phyloP scores from a whole-genome alignment of 78 protist species.

The Dictyostelium intermedium region DNA sequence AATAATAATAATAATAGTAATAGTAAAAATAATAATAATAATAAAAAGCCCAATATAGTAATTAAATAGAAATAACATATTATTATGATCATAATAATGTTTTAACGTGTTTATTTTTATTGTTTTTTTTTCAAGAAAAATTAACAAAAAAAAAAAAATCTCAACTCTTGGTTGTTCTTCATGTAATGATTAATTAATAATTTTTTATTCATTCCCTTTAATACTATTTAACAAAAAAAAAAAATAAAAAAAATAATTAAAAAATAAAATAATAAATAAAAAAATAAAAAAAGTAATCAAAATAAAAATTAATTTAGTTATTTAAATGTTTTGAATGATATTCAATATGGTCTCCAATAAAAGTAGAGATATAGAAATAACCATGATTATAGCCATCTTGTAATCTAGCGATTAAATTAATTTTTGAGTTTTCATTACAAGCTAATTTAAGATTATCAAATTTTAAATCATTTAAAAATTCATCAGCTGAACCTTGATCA shows the following conservation, averaged over 20 bases:
- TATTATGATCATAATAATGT: too few relatives aligned
- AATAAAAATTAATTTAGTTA: background rate
- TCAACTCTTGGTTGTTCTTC: background rate
- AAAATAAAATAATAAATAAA: background rate
- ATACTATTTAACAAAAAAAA: too few relatives aligned
- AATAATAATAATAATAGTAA: too few relatives aligned
- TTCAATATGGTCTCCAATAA: constrained; percentile 88
- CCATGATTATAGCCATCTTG: constrained; percentile 93
- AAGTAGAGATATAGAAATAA: constrained; percentile 91
- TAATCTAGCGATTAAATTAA: constrained; percentile 7
- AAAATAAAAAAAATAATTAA: background rate
- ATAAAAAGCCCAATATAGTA: too few relatives aligned
- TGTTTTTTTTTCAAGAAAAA: background rate
- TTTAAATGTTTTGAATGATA: constrained; percentile 83
- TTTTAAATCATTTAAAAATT: background rate
- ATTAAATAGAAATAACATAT: too few relatives aligned
- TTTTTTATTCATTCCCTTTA: background rate
- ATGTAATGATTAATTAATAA: too few relatives aligned
- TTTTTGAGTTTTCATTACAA: background rate
- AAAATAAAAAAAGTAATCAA: too few relatives aligned
- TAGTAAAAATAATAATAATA: too few relatives aligned
- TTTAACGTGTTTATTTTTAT: background rate
- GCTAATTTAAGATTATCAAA: background rate
- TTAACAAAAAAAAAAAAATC: background rate
- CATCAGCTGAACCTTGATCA: constrained; percentile 80